A percentile compares a stretch with the other conserved stretches of the same genome.
These are phyloP conservation scores for Purpureocillium lavendulum DNA, from an alignment of 2,329 filamentous ascomycete genomes.

Conservation along the genomic window DNA sequence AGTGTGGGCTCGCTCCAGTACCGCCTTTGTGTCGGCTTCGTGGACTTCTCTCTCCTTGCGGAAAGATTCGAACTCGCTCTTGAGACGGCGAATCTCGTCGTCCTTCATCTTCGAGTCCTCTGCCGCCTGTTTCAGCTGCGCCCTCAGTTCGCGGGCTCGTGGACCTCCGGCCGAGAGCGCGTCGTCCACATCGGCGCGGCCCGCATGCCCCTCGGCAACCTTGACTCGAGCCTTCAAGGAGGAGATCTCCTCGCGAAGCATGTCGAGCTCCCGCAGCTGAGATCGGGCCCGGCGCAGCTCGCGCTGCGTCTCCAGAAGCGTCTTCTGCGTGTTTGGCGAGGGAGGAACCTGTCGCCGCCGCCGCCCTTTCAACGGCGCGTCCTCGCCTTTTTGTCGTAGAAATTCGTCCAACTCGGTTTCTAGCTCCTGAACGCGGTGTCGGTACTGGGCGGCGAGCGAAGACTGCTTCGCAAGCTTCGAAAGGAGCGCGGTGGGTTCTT, in stretches of 20 bases:
- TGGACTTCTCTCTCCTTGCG: constrained; percentile 44
- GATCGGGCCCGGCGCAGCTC: constrained; percentile 46
- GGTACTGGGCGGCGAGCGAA: constrained; percentile 48
- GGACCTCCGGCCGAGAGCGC: constrained; percentile 13
- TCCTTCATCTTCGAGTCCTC: constrained; percentile 39
- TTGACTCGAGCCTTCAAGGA: constrained; percentile 43
- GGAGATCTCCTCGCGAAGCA: constrained; percentile 44
- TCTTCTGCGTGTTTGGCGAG: constrained; percentile 42
- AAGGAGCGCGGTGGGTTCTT: constrained; percentile 38
- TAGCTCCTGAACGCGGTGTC: constrained; percentile 50
- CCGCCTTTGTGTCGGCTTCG: constrained; percentile 46
- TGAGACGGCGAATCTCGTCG: constrained; percentile 38
- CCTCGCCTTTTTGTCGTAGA: constrained; percentile 25
- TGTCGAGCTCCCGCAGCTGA: constrained; percentile 43
- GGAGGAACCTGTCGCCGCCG: constrained; percentile 28
- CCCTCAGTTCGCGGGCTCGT: constrained; percentile 27
- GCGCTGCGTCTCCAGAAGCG: constrained; percentile 41
- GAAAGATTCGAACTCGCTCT: constrained; percentile 44
- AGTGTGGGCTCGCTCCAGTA: constrained; percentile 46
- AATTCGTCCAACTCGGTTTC: constrained; percentile 39
- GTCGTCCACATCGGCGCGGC: constrained; percentile 20
- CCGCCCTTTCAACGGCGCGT: constrained; percentile 18
- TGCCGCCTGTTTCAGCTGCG: constrained; percentile 32
- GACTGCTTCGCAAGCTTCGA: constrained; percentile 51
- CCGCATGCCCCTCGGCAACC: constrained; percentile 28